Conservation (phyloP, 768 basidiomycete species). For the Wakefieldia striispora region DNA sequence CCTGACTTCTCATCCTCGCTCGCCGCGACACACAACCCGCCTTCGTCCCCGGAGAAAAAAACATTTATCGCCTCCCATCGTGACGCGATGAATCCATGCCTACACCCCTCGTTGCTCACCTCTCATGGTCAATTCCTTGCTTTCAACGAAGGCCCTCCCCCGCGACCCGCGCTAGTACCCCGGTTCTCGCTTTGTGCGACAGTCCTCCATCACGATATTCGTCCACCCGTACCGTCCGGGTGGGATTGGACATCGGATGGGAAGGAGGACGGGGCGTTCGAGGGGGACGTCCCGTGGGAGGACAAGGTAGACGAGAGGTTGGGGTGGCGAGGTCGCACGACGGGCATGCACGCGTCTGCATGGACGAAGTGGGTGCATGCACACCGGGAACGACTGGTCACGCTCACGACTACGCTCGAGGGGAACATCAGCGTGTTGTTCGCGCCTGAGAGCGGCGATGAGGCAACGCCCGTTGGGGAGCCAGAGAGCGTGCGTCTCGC, state of each 20-base stretch:
- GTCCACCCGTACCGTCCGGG: conserved; percentile 44
- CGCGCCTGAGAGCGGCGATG: conserved; percentile 22
- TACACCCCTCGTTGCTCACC: conserved; percentile 32
- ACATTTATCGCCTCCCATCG: conserved; percentile 38
- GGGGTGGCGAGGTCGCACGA: conserved; percentile 74
- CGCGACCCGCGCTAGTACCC: conserved; percentile 43
- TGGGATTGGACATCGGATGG: conserved; percentile 43
- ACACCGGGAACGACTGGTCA: conserved; percentile 51
- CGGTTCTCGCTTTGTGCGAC: conserved; percentile 54
- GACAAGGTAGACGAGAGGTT: conserved; percentile 59
- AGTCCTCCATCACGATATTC: conserved; percentile 54
- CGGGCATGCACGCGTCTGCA: conserved; percentile 51
- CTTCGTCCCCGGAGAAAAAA: conserved; percentile 8
- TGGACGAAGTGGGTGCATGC: conserved; percentile 45
- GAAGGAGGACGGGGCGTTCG: conserved; percentile 22
- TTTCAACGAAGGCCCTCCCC: conserved; percentile 44
- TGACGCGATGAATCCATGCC: conserved; percentile 37
- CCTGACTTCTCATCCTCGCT: conserved; percentile 15
- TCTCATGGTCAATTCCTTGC: conserved; percentile 55
- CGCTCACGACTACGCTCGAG: conserved; percentile 39
- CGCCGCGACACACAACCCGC: neutral
- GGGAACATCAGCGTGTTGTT: conserved; percentile 40
- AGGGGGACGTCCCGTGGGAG: conserved; percentile 61
- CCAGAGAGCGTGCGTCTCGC: conserved; percentile 35
- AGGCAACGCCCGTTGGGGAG: conserved; percentile 34